A percentile compares a stretch with the other conserved stretches of the same genome.
phyloP scores from a whole-genome alignment of 1,284 basidiomycete genomes.

The Papiliotrema fonsecae region DNA sequence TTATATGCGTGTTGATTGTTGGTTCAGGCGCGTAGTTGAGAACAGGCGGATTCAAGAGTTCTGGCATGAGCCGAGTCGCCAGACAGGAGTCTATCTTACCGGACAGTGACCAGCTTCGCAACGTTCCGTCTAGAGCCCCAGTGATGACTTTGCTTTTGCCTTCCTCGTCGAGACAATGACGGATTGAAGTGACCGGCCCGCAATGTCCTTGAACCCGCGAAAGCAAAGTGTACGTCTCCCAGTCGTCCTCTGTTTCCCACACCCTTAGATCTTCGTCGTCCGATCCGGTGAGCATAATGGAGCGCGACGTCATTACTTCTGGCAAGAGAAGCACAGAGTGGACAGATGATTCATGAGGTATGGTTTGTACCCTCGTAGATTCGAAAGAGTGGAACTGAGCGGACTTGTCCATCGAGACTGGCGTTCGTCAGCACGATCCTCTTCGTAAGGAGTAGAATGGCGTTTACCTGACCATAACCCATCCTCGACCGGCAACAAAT shows the following conservation, averaged over 20 bases:
- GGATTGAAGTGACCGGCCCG: too few relatives aligned
- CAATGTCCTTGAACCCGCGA: slow-evolving; percentile 70
- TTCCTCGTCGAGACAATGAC: too few relatives aligned
- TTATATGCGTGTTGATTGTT: slow-evolving; percentile 26
- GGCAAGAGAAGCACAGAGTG: slow-evolving; percentile 66
- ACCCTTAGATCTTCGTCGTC: slow-evolving; percentile 74
- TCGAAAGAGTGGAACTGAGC: slow-evolving; percentile 57
- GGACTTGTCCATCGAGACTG: slow-evolving; percentile 82
- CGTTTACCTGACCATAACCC: slow-evolving; percentile 76
- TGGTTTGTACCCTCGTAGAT: slow-evolving; percentile 51
- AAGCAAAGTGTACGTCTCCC: slow-evolving; percentile 45
- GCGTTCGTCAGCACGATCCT: slow-evolving; percentile 2
- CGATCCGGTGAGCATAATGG: slow-evolving; percentile 63
- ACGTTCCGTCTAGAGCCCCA: slow-evolving; percentile 74
- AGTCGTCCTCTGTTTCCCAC: slow-evolving; percentile 50
- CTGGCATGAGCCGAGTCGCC: slow-evolving; percentile 18
- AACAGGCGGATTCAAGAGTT: slow-evolving; percentile 33
- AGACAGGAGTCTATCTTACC: too few relatives aligned
- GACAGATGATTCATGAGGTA: slow-evolving; percentile 64
- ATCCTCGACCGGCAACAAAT: slow-evolving; percentile 60
- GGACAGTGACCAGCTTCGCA: slow-evolving; percentile 71
- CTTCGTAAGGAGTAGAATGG: too few relatives aligned
- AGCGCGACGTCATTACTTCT: slow-evolving; percentile 55
- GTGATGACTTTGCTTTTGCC: slow-evolving; percentile 66
- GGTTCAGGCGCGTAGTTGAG: slow-evolving; percentile 24